These are phyloP conservation scores for Gyrodon lividus DNA, from an alignment of 768 basidiomycete species.

Conservation along the genomic window DNA sequence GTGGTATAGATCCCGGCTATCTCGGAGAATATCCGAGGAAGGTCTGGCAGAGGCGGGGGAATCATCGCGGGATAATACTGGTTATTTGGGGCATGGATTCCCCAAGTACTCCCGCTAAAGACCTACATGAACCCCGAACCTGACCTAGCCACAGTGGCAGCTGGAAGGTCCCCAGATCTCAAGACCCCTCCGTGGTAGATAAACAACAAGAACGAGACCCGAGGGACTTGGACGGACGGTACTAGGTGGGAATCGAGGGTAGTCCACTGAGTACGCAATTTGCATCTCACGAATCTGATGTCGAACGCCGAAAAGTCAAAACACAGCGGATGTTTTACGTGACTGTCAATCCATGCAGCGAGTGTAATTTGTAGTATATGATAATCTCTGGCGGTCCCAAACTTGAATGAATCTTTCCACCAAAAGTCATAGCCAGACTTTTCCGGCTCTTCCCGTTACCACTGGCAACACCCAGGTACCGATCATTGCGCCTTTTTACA, in stretches of 20 bases:
- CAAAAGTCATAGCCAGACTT: not conserved
- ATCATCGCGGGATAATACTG: conserved; percentile 2
- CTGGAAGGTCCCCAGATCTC: not conserved
- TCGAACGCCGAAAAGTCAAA: conserved; percentile 1
- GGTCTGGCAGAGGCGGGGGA: not conserved
- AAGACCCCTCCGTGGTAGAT: not conserved
- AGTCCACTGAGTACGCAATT: not conserved
- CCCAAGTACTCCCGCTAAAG: not conserved
- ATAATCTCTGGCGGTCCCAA: not conserved
- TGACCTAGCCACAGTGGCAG: too few relatives aligned
- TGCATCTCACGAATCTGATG: not conserved
- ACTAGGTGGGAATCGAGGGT: not conserved
- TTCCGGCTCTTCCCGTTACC: not conserved
- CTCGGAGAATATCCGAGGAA: conserved; percentile 4
- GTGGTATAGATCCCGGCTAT: conserved; percentile 15
- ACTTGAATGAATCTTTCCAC: conserved; percentile 4
- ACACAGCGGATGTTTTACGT: not conserved
- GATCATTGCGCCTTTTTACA: too few relatives aligned
- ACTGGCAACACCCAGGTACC: too few relatives aligned
- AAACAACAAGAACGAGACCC: not conserved
- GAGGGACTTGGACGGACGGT: not conserved
- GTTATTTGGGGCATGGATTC: not conserved
- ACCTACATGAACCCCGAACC: too few relatives aligned
- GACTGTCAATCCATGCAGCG: not conserved
- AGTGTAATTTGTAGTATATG: not conserved